A percentile compares a stretch with the other conserved stretches of the same genome.
Conservation (phyloP, 1,284 basidiomycete genomes). For the Chalciporus piperatoides region DNA sequence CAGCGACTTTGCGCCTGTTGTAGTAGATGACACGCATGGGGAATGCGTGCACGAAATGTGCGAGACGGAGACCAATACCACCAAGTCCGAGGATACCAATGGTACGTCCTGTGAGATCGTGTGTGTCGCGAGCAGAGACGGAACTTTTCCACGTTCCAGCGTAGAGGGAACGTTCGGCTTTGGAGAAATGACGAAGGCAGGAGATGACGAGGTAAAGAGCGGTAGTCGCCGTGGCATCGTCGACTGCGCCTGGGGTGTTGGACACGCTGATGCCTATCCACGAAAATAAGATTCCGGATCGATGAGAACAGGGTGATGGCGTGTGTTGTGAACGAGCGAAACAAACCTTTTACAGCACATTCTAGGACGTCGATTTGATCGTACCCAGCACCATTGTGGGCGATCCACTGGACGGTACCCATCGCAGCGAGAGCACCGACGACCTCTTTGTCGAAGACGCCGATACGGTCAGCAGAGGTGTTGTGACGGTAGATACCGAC, state of each 20-base stretch:
- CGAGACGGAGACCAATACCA: constrained; percentile 78
- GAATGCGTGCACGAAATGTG: constrained; percentile 67
- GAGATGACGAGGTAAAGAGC: constrained; percentile 84
- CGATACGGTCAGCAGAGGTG: constrained; percentile 59
- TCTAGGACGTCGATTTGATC: constrained; percentile 80
- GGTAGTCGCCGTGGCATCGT: constrained; percentile 89
- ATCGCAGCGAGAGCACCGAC: constrained; percentile 61
- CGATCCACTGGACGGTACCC: constrained; percentile 80
- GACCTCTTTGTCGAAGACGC: constrained; percentile 78
- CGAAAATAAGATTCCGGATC: not conserved
- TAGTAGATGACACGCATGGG: constrained; percentile 90
- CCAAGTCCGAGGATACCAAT: constrained; percentile 88
- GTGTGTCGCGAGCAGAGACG: constrained; percentile 45
- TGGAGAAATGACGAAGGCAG: constrained; percentile 74
- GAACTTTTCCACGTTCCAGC: constrained; percentile 54
- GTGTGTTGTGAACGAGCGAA: constrained; percentile 33
- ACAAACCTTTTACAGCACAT: constrained; percentile 55
- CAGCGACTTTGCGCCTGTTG: constrained; percentile 53
- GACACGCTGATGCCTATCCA: constrained; percentile 75
- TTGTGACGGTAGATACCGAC: constrained; percentile 82
- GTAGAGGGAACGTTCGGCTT: constrained; percentile 67
- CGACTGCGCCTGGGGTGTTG: constrained; percentile 88
- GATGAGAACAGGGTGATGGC: not conserved
- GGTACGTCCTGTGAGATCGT: constrained; percentile 77
- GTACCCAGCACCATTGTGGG: constrained; percentile 92